Base-by-base conservation (phyloP, 2,329 filamentous ascomycete species). In the Davidsoniella virescens region DNA sequence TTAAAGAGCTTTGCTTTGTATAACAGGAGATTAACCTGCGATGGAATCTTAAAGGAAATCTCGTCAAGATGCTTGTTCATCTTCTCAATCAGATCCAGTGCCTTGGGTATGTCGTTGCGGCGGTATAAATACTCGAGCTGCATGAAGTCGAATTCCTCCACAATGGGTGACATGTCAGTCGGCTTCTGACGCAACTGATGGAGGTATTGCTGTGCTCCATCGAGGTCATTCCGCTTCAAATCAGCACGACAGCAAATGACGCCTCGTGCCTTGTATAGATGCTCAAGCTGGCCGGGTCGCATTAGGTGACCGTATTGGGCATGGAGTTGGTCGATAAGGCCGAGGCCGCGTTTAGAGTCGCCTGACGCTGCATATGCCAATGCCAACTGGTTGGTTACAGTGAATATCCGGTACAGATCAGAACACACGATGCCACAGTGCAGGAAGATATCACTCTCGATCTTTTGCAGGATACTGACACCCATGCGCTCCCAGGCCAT, bases 1-100 rank as follows among this genome's bases (percentile, higher is more conserved):
- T 78, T 75, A 51, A 87, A 78, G 3, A 94, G 70, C 4, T 75
- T 70, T 0, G 79, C 80, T 61, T 94, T 93, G 45, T 81, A 65
- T 2, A 85, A 71, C 12, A 94, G 72, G 0, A 93, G 70, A 25
- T 78, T 76, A 45, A 92, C 70, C 36, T 82, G 79, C 20, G 84
- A 71, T 4, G 78, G 70, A 26, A 90, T 61, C 54, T 76, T 72
- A 37, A 64, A 66, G 1, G 50, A 53, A 8, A 47, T 37, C 55
- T 68, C 67, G 44, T 70, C 67, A 3, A 72, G 66, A 5, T 65
- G 63, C 2, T 69, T 58, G 18, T 72, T 61, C 59, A 73, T 64
- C 5, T 55, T 56, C 37, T 75, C 70, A 3, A 75, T 64, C 56
- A 71, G 70, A 42, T 56, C 56, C 48, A 72, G 71, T 4, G 74